phyloP scores from a whole-genome alignment of 164 flowering plant genomes.

The Nelumbo lutea region DNA sequence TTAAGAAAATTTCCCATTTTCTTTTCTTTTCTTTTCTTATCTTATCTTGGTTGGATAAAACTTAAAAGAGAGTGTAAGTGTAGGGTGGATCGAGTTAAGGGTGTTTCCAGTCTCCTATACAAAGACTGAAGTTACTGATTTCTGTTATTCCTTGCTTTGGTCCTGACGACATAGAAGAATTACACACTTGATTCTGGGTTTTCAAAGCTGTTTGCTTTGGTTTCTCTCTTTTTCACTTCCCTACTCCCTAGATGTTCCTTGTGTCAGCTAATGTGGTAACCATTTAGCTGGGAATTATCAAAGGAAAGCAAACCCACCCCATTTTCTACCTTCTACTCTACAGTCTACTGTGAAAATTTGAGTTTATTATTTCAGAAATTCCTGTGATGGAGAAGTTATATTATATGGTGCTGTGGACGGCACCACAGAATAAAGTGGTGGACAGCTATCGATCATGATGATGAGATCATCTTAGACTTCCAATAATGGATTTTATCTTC shows the following conservation, averaged over 20 bases:
- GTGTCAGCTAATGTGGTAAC: conserved; percentile 26
- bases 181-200: conserved; percentile 51
- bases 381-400: background rate
- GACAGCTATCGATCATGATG: background rate
- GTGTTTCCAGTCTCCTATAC: conserved; percentile 77
- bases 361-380: background rate
- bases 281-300: conserved; percentile 8
- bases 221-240: conserved; percentile 69
- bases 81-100: conserved; percentile 5
- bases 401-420: background rate
- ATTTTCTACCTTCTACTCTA: conserved; percentile 3
- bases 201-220: conserved; percentile 51
- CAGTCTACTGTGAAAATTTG: background rate
- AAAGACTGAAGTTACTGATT: conserved; percentile 52
- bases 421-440: background rate
- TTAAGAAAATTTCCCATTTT: background rate
- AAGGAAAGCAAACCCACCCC: conserved; percentile 29
- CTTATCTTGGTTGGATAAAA: conserved; percentile 11
- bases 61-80: conserved; percentile 14
- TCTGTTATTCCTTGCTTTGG: conserved; percentile 56
- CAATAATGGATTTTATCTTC: too few species aligned
- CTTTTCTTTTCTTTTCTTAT: background rate
- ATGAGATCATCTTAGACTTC: too few species aligned
- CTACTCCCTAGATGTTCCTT: conserved; percentile 87
- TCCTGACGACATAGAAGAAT: conserved; percentile 36